Conservation (phyloP, 2,329 filamentous ascomycete species). For the Xylaria sp. region DNA sequence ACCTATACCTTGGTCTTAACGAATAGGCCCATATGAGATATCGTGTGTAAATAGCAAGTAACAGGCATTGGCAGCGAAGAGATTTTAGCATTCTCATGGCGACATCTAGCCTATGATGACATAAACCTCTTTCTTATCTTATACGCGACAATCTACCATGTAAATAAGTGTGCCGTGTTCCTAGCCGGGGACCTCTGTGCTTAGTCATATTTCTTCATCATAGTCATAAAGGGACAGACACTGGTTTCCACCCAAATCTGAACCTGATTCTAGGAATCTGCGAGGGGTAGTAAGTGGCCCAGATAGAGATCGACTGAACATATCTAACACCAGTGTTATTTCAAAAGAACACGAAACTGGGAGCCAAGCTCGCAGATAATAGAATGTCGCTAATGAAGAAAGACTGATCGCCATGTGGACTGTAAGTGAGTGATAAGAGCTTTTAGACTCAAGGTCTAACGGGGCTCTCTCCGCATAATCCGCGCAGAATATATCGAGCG, state of each 20-base stretch:
- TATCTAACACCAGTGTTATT: neutral
- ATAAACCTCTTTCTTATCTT: neutral
- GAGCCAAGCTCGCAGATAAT: neutral
- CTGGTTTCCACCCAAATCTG: neutral
- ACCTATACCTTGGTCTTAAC: conserved; percentile 37
- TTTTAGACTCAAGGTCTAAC: neutral
- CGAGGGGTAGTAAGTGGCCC: too few relatives aligned
- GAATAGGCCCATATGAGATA: conserved; percentile 31
- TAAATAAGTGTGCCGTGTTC: neutral
- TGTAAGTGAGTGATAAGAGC: neutral
- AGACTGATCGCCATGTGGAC: neutral
- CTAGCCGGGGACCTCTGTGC: neutral
- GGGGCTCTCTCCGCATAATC: too few relatives aligned
- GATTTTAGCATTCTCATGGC: conserved; percentile 21
- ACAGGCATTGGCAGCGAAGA: conserved; percentile 14
- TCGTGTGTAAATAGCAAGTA: conserved; percentile 31
- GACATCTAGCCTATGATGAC: conserved; percentile 10
- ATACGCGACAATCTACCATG: neutral
- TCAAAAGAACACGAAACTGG: neutral
- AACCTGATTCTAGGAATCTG: neutral
- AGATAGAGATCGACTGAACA: too few relatives aligned
- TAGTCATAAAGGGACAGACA: neutral
- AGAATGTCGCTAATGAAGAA: neutral
- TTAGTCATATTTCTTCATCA: neutral
- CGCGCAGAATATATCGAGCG: neutral